Evolutionary conservation across 164 flowering plant species (phyloP), one percentile per base, ranked within the genome.

Genomic region (Buxus sempervirens): DNA sequence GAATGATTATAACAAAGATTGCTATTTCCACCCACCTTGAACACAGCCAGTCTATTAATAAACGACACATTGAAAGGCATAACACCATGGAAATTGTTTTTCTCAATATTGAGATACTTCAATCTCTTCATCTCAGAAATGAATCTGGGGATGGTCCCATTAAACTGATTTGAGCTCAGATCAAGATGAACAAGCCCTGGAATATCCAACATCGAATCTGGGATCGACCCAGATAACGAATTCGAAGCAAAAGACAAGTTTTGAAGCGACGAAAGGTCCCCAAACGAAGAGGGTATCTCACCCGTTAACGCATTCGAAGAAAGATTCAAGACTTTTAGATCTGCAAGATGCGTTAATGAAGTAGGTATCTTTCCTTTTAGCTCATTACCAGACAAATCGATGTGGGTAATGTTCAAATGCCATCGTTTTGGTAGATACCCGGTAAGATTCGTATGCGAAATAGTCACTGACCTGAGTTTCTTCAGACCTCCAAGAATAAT

Each of bases 81-180:
- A 10, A 89, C 87, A 1, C 98, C 98, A 61, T 84, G 86, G 42
- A 95, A 87, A 60, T 82, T 74, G 54, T 95, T 95, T 68, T 81
- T 83, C 68, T 73, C 96, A 0, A 95, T 86, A 82, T 91, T 95
- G 76, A 95, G 76, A 78, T 83, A 82, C 84, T 79, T 88, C 73
- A 95, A 66, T 3, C 32, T 42, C 80, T 82, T 86, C 93, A 91
- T 81, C 56, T 79, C 75, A 0, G 85, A 27, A 10, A 95, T 61
- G 77, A 85, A 90, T 61, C 64, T 72, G 4, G 99, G 99, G 10
- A 95, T 77, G 0, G 88, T 84, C 20, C 99, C 99, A 60, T 90
- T 95, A 58, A 95, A 64, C 84, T 89, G 89, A 63, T 95, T 95
- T 0, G 86, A 81, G 72, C 98, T 84, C 77, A 95, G 85, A 89